These are phyloP conservation scores for Phytopythium helicoides DNA, from an alignment of 352 stramenopile species.

Conservation along the genomic window DNA sequence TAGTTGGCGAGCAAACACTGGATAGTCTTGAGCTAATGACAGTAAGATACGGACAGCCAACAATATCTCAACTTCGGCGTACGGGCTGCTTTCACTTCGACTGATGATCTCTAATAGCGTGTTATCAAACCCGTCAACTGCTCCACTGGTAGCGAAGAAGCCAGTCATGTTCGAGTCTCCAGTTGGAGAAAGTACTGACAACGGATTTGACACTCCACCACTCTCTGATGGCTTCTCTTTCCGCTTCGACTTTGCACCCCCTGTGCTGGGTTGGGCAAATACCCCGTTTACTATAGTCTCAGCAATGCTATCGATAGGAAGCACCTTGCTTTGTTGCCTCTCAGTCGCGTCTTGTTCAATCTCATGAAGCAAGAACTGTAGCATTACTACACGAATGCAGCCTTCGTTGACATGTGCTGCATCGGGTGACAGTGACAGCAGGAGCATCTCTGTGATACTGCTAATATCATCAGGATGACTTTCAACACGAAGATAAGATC, in stretches of 20 bases:
- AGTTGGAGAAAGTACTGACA: constrained; percentile 4
- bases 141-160: neutral
- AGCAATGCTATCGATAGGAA: constrained; percentile 13
- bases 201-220: constrained; percentile 7
- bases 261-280: constrained; percentile 20
- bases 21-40: constrained; percentile 47
- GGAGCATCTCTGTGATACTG: constrained; percentile 35
- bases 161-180: neutral
- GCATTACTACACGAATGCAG: constrained; percentile 33
- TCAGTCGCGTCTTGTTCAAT: constrained; percentile 33
- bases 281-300: constrained; percentile 42
- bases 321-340: neutral
- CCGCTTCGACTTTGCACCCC: constrained; percentile 19
- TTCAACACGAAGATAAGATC: constrained; percentile 49
- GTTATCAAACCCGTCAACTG: constrained; percentile 8
- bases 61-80: constrained; percentile 35
- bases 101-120: neutral
- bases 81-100: constrained; percentile 13
- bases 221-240: constrained; percentile 31
- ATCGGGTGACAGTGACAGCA: constrained; percentile 47
- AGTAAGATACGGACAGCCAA: constrained; percentile 53
- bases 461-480: constrained; percentile 55
- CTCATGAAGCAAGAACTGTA: constrained; percentile 59
- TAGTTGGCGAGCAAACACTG: constrained; percentile 50
- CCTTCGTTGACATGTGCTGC: constrained; percentile 22